These are phyloP conservation scores for Eucalyptus erythrocorys DNA, from an alignment of 345 rosid species.

Conservation along the genomic window DNA sequence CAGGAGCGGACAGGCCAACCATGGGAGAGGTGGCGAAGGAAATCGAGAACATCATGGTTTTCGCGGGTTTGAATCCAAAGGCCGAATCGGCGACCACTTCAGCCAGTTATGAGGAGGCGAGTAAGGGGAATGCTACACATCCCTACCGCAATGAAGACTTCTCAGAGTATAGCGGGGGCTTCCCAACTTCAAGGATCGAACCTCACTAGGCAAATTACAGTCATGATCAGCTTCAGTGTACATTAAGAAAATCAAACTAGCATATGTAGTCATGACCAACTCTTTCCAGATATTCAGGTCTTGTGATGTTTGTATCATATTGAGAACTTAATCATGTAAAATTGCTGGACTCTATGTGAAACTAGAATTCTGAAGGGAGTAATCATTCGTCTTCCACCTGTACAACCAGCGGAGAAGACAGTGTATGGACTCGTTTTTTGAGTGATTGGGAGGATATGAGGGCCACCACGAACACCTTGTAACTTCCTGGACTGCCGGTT, in stretches of 20 bases:
- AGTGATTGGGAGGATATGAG: not conserved
- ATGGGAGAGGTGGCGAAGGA: slow-evolving; percentile 73
- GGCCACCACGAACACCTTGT: not conserved
- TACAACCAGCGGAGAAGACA: not conserved
- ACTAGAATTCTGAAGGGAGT: not conserved
- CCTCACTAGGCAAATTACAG: slow-evolving; percentile 15
- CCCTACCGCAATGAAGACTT: slow-evolving; percentile 28
- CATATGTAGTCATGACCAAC: not conserved
- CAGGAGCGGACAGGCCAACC: slow-evolving; percentile 47
- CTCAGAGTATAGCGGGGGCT: slow-evolving; percentile 27
- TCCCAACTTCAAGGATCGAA: slow-evolving; percentile 24
- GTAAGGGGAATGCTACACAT: slow-evolving; percentile 11
- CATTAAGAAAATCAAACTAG: not conserved
- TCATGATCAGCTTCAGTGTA: not conserved
- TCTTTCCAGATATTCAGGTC: not conserved
- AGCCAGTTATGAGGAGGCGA: slow-evolving; percentile 23
- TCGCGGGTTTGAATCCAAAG: slow-evolving; percentile 49
- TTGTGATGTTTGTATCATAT: not conserved
- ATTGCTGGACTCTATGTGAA: not conserved
- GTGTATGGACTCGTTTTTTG: not conserved
- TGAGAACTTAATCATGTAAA: not conserved
- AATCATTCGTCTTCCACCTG: not conserved
- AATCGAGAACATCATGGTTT: slow-evolving; percentile 58
- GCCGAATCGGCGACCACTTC: slow-evolving; percentile 50
- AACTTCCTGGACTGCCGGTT: no score